Percentiles rank a stretch among this genome's conserved stretches.
These are phyloP conservation scores for Vigna reflexopilosa DNA, from an alignment of 306 rosid genomes.

Conservation along the genomic window DNA sequence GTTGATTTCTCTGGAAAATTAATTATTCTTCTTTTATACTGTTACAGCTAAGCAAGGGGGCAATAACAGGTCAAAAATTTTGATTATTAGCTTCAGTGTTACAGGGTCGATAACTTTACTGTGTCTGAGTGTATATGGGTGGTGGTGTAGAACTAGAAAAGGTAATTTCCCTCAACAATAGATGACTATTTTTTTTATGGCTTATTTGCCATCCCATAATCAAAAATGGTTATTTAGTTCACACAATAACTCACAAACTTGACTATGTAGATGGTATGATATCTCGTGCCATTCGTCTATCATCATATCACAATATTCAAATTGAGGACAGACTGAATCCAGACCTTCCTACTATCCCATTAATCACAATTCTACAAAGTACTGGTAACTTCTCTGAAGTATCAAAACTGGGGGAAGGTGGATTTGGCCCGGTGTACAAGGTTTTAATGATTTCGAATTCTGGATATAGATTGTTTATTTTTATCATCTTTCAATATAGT, in stretches of 20 bases:
- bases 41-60: not conserved
- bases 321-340: constrained; percentile 2
- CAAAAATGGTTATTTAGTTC: not conserved
- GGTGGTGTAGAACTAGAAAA: not conserved
- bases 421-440: no score
- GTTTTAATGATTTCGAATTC: no score
- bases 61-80: not conserved
- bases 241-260: not conserved
- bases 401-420: no score
- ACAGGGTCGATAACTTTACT: constrained; percentile 17
- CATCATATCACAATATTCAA: not conserved
- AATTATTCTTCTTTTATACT: not conserved
- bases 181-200: not conserved
- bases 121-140: constrained; percentile 16
- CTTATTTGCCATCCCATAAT: no score
- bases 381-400: no score
- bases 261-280: not conserved
- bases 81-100: constrained; percentile 24
- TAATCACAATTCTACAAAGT: no score
- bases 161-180: not conserved
- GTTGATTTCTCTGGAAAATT: not conserved
- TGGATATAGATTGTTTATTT: no score
- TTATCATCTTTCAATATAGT: no score
- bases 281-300: not conserved
- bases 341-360: constrained; percentile 44